phyloP scores from a whole-genome alignment of 805 yeast species.

The Starmerella floris region DNA sequence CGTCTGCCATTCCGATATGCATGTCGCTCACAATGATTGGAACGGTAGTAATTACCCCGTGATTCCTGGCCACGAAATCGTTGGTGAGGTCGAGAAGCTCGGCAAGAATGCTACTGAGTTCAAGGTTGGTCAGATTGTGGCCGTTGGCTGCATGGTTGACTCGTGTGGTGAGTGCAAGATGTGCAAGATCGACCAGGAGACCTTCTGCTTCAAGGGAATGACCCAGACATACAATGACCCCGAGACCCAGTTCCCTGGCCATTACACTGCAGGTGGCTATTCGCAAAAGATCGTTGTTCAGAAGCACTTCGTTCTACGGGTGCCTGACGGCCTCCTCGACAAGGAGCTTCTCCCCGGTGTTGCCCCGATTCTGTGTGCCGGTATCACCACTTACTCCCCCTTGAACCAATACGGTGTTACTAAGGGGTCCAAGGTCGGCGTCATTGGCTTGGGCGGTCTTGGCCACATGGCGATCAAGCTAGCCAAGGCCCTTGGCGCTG shows the following conservation, averaged over 20 bases:
- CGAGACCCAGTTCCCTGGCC: conserved; percentile 40
- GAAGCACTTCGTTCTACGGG: conserved; percentile 49
- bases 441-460: conserved; percentile 54
- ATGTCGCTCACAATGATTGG: conserved; percentile 43
- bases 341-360: conserved; percentile 33
- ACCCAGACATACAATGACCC: conserved; percentile 37
- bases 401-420: conserved; percentile 37
- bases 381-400: conserved; percentile 60
- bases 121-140: conserved; percentile 62
- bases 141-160: conserved; percentile 58
- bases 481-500: conserved; percentile 51
- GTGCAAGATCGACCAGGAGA: conserved; percentile 44
- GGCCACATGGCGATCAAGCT: conserved; percentile 52
- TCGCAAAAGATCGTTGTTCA: conserved; percentile 31
- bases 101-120: conserved; percentile 43
- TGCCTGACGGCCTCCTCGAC: conserved; percentile 40
- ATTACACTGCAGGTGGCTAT: conserved; percentile 47
- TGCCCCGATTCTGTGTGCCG: conserved; percentile 70
- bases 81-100: conserved; percentile 31
- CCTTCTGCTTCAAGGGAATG: conserved; percentile 37
- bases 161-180: conserved; percentile 51
- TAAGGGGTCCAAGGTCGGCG: conserved; percentile 42
- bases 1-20: conserved; percentile 51
- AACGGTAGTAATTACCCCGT: conserved; percentile 28
- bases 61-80: conserved; percentile 40